phyloP scores from a whole-genome alignment of 768 basidiomycete species.

The Suillus weaverae region DNA sequence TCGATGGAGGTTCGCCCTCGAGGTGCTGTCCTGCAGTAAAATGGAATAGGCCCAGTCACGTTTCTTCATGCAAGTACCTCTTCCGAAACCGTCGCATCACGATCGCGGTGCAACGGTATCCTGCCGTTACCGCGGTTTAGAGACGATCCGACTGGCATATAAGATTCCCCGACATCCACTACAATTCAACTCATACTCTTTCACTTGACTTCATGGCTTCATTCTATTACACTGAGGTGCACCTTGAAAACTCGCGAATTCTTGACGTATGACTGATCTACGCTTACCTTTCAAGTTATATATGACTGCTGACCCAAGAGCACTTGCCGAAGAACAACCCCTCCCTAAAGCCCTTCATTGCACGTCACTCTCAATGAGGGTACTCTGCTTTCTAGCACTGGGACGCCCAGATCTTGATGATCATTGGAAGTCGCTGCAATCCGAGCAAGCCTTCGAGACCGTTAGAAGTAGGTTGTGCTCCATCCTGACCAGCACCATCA shows the following conservation, averaged over 20 bases:
- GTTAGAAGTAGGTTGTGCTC: background rate
- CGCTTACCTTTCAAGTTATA: background rate
- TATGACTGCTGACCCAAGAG: background rate
- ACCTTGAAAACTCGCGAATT: background rate
- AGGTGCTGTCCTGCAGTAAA: constrained; percentile 22
- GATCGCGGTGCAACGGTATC: constrained; percentile 26
- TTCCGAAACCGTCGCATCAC: constrained; percentile 21
- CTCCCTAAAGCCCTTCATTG: background rate
- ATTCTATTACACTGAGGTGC: background rate
- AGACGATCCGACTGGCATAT: constrained; percentile 5
- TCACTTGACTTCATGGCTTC: no score
- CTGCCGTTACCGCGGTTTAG: background rate
- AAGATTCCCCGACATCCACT: constrained; percentile 10
- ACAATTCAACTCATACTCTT: background rate
- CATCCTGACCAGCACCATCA: background rate
- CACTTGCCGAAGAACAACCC: background rate
- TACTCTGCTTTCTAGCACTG: background rate
- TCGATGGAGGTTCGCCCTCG: constrained; percentile 17
- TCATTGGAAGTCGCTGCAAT: background rate
- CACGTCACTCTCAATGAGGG: background rate
- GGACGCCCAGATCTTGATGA: background rate
- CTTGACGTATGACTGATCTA: background rate
- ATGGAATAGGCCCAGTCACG: constrained; percentile 24
- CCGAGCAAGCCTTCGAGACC: background rate
- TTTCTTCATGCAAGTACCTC: constrained; percentile 25